Evolutionary conservation across 2,329 filamentous ascomycete genomes (phyloP).

Genomic region (Xylariaceae sp.): DNA sequence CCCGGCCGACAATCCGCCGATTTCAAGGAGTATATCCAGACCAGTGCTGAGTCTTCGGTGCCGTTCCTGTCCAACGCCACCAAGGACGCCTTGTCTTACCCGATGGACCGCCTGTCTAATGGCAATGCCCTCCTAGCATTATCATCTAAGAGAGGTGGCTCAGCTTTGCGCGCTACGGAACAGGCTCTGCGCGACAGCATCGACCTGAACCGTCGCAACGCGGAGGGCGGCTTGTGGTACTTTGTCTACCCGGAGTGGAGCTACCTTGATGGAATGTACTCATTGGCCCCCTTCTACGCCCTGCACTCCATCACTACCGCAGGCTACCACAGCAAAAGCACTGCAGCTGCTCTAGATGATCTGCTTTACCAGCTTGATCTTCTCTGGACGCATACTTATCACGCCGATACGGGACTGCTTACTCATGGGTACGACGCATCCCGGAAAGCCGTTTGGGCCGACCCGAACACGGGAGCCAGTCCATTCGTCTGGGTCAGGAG

Average conservation of each 20-base stretch:
- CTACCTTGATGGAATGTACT: conserved; percentile 50
- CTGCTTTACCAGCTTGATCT: conserved; percentile 27
- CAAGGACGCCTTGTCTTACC: conserved; percentile 25
- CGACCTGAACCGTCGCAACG: conserved; percentile 29
- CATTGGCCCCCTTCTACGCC: conserved; percentile 38
- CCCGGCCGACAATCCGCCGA: conserved; percentile 10
- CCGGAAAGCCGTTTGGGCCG: conserved; percentile 31
- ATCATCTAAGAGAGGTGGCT: conserved; percentile 4
- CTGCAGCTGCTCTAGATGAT: conserved; percentile 20
- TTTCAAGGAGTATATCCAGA: conserved; percentile 20
- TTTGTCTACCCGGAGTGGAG: conserved; percentile 44
- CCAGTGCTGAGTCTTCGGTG: conserved; percentile 24
- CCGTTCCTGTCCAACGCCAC: conserved; percentile 26
- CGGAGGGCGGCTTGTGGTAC: conserved; percentile 34
- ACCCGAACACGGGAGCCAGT: conserved; percentile 31
- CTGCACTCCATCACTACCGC: conserved; percentile 25
- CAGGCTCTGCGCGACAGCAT: conserved; percentile 27
- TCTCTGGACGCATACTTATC: conserved; percentile 24
- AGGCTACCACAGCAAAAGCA: background rate
- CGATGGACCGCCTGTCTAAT: conserved; percentile 30
- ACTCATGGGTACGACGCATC: conserved; percentile 34
- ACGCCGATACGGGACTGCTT: conserved; percentile 27
- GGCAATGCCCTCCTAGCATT: conserved; percentile 26
- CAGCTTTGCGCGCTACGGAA: conserved; percentile 14
- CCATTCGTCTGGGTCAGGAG: conserved; percentile 35